These are phyloP conservation scores for Ogataea polymorpha DNA, from an alignment of 805 yeast genomes.

Conservation along the genomic window DNA sequence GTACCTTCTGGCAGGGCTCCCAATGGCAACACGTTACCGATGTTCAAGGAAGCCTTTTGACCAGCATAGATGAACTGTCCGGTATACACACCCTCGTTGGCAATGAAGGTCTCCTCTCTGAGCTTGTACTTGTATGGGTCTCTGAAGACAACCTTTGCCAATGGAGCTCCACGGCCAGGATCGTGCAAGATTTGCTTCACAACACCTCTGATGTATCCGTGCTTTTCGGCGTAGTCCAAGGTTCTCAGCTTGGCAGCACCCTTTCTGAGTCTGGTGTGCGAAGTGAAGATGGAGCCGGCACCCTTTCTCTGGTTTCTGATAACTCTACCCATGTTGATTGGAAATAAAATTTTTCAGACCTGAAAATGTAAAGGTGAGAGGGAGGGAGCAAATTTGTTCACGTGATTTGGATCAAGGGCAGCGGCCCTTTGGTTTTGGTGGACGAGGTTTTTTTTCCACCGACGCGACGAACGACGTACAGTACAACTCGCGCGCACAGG, in stretches of 20 bases:
- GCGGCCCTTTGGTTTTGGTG: background rate
- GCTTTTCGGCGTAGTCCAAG: conserved; percentile 98
- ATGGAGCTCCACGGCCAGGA: conserved; percentile 99
- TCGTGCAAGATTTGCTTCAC: conserved; percentile 99
- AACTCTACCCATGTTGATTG: conserved; percentile 73
- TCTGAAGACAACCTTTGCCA: conserved; percentile 98
- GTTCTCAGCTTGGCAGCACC: conserved; percentile 99
- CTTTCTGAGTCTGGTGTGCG: conserved; percentile 99
- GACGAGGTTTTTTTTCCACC: background rate
- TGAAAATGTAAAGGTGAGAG: conserved; percentile 1
- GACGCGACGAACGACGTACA: conserved; percentile 4
- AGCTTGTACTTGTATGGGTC: conserved; percentile 98
- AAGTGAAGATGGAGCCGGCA: conserved; percentile 99
- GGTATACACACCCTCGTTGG: conserved; percentile 99
- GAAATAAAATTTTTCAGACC: conserved; percentile 15
- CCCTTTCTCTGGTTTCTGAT: conserved; percentile 99
- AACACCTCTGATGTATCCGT: conserved; percentile 99
- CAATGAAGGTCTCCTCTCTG: conserved; percentile 98
- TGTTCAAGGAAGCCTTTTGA: conserved; percentile 94
- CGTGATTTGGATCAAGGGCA: conserved; percentile 2
- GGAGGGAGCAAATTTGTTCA: background rate
- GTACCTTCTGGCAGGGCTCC: conserved; percentile 99
- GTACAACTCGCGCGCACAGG: conserved; percentile 5
- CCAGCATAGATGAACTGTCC: conserved; percentile 99
- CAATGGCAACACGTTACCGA: conserved; percentile 96